Percentiles rank a stretch among this genome's conserved stretches.
These are phyloP conservation scores for Ogataea henricii DNA, from an alignment of 805 yeast species.

Conservation along the genomic window DNA sequence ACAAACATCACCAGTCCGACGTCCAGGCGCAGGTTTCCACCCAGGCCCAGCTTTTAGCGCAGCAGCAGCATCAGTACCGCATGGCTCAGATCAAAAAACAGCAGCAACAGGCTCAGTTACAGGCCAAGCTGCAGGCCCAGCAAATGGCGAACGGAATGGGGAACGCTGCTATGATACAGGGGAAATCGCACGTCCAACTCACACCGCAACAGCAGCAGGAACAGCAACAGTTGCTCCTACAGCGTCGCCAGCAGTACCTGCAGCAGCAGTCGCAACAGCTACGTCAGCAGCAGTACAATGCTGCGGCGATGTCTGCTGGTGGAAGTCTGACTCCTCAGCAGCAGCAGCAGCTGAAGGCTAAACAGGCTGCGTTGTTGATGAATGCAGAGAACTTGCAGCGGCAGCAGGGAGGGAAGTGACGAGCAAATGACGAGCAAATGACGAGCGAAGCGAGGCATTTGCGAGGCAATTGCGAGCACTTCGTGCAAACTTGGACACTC, in stretches of 20 bases:
- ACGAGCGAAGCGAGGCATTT: background rate
- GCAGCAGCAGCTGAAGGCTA: constrained; percentile 23
- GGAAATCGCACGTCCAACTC: constrained; percentile 24
- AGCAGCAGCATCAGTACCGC: constrained; percentile 24
- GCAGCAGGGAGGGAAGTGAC: constrained; percentile 12
- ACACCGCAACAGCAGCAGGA: constrained; percentile 26
- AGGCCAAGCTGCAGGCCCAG: constrained; percentile 20
- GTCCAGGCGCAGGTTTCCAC: constrained; percentile 18
- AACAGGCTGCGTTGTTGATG: constrained; percentile 29
- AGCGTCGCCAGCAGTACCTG: constrained; percentile 23
- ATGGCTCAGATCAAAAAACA: constrained; percentile 23
- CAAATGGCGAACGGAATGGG: constrained; percentile 16
- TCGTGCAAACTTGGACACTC: background rate
- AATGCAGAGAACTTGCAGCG: constrained; percentile 22
- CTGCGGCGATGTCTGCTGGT: constrained; percentile 15
- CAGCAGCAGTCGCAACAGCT: constrained; percentile 29
- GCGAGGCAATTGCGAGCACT: background rate
- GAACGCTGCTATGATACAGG: constrained; percentile 11
- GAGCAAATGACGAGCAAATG: background rate
- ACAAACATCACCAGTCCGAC: constrained; percentile 11
- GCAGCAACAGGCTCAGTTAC: constrained; percentile 22
- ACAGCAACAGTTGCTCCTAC: constrained; percentile 26
- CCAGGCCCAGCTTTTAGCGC: constrained; percentile 20
- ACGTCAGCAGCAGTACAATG: constrained; percentile 23
- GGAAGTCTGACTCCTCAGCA: constrained; percentile 20